These are phyloP conservation scores for Saturnispora halmiae DNA, from an alignment of 805 yeast genomes.

Conservation along the genomic window DNA sequence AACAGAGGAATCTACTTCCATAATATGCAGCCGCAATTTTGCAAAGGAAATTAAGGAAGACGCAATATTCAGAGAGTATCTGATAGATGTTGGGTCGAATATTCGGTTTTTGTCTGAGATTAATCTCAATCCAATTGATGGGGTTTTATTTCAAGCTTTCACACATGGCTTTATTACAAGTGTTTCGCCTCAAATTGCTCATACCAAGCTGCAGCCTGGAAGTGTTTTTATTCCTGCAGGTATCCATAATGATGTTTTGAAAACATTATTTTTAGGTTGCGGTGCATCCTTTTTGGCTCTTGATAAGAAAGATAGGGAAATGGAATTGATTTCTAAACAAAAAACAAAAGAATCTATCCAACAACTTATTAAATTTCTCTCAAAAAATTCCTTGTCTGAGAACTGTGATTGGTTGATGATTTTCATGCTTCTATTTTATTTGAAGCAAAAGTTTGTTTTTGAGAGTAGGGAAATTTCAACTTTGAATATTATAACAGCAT, in stretches of 20 bases:
- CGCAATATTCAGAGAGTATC: conserved; percentile 19
- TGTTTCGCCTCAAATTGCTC: conserved; percentile 35
- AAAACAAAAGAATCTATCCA: conserved; percentile 17
- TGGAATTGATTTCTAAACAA: conserved; percentile 19
- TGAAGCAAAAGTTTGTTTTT: conserved; percentile 30
- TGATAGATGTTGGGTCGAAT: conserved; percentile 15
- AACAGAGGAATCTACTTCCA: too few species aligned
- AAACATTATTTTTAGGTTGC: conserved; percentile 32
- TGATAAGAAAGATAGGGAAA: conserved; percentile 11
- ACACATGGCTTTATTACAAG: conserved; percentile 33
- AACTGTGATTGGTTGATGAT: conserved; percentile 34
- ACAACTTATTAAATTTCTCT: conserved; percentile 20
- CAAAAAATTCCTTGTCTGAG: conserved; percentile 20
- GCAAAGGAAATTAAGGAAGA: conserved; percentile 16
- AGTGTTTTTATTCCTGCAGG: conserved; percentile 34
- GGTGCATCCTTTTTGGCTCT: conserved; percentile 34
- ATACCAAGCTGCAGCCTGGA: conserved; percentile 32
- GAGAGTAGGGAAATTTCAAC: conserved; percentile 25
- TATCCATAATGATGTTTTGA: conserved; percentile 23
- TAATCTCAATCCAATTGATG: conserved; percentile 15
- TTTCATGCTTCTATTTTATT: conserved; percentile 32
- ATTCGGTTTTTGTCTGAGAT: conserved; percentile 16
- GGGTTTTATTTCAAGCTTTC: conserved; percentile 28
- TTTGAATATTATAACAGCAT: conserved; percentile 29
- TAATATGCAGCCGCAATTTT: not conserved